Base-by-base conservation (phyloP, 306 rosid genomes). In the Spatholobus suberectus region DNA sequence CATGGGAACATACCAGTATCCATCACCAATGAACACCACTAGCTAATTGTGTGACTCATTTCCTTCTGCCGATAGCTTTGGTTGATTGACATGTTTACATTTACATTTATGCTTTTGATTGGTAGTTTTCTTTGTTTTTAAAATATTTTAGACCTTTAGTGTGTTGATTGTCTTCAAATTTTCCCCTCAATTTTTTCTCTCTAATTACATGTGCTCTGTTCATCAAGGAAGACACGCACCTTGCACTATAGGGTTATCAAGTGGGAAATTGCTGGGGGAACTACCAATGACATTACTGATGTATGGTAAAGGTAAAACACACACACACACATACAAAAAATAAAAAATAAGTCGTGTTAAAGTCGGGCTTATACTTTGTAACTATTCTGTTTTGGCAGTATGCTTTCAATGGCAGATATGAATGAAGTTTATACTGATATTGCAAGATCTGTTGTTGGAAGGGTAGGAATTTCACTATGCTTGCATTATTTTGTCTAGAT, bases 231-330 rank as follows among this genome's bases (percentile, higher is more conserved):
- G 98, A 95, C 79, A 2, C 91, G 94, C 97, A 95, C 55, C 98
- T 97, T 27, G 97, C 97, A 84, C 44, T 89, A 59, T 95, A 97
- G 97, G 97, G 97, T 52, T 86, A 76, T 29, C 85, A 76, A 83
- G 65, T 93, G 6, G 98, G 98, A 87, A 95, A 95, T 89, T 93
- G 97, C 80, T 95, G n/a, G 98, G 98, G 90, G 98, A 91, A 95
- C 97, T 70, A 95, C 97, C 1, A 59, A 71, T 73, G 98, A 95
- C 88, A 95, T 95, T 32, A 51, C 47, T 38, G 97, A 93, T 88
- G 61, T 89, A 15, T 95, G 98, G 98, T 90, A 90, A 4, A 93
- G 97, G 97, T 94, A 58, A 51, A n/a, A n/a, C n/a, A n/a, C n/a
- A n/a, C n/a, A n/a, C n/a, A n/a, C n/a, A n/a, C n/a, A n/a, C n/a